A percentile compares a stretch with the other conserved stretches of the same genome.
Evolutionary conservation across 495 filamentous ascomycete genomes (phyloP).

Genomic region (Xylaria flabelliformis): DNA sequence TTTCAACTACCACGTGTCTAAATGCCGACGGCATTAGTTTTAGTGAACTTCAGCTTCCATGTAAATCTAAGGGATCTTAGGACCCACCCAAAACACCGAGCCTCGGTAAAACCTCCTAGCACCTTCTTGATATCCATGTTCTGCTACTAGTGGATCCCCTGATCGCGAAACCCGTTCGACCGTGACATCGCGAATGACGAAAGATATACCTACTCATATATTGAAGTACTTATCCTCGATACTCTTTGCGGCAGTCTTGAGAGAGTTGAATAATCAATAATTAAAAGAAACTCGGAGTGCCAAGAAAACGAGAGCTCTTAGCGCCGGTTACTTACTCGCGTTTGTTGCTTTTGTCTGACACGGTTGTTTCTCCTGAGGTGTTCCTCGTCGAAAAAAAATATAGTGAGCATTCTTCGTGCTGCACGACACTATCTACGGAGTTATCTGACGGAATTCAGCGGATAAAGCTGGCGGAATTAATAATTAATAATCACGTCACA

Average conservation of each 20-base stretch:
- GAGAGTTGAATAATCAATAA: background rate
- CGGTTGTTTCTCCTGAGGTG: background rate
- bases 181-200: background rate
- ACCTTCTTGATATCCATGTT: background rate
- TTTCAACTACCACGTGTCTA: background rate
- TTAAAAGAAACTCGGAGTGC: background rate
- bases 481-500: background rate
- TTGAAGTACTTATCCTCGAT: background rate
- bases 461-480: background rate
- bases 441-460: background rate
- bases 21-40: background rate
- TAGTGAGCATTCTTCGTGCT: background rate
- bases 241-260: background rate
- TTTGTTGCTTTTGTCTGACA: slow-evolving; percentile 10
- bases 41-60: background rate
- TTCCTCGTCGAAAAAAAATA: background rate
- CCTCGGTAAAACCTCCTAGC: slow-evolving; percentile 35
- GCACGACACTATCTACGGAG: background rate
- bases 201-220: background rate
- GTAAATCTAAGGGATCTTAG: background rate
- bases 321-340: background rate
- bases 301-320: slow-evolving; percentile 6
- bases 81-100: slow-evolving; percentile 22
- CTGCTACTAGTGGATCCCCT: background rate
- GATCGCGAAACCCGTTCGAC: background rate